Evolutionary conservation across 139 green algal genomes (phyloP).

Genomic region (Tetradesmus lagerheimii): DNA sequence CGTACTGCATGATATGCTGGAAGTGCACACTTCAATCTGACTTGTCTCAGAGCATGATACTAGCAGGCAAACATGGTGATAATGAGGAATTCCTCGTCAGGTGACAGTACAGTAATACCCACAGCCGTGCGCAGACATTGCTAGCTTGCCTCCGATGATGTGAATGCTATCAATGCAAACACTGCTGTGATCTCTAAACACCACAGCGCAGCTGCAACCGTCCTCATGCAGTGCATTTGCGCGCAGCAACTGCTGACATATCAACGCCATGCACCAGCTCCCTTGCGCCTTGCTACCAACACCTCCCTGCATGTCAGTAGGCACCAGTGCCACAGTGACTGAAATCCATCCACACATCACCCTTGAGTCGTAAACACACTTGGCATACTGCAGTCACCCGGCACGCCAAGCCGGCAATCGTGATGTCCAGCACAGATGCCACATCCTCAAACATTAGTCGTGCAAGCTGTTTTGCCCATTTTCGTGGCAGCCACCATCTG

Average conservation of each 20-base stretch:
- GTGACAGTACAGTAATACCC: no score
- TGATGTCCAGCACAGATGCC: background rate
- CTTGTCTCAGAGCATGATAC: no score
- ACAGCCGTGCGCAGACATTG: no score
- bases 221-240: background rate
- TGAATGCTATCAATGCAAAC: no score
- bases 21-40: no score
- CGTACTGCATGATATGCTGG: no score
- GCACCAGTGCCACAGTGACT: background rate
- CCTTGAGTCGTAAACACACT: background rate
- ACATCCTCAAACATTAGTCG: background rate
- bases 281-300: background rate
- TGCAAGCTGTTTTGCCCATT: background rate
- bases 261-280: background rate
- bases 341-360: background rate
- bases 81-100: no score
- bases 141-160: no score
- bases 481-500: no score
- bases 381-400: background rate
- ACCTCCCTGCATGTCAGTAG: background rate
- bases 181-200: no score
- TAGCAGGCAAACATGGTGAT: no score
- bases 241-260: background rate
- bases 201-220: background rate
- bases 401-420: background rate